A percentile compares a stretch with the other conserved stretches of the same genome.
phyloP scores from a whole-genome alignment of 768 basidiomycete species.

The Leccinum variicolor region DNA sequence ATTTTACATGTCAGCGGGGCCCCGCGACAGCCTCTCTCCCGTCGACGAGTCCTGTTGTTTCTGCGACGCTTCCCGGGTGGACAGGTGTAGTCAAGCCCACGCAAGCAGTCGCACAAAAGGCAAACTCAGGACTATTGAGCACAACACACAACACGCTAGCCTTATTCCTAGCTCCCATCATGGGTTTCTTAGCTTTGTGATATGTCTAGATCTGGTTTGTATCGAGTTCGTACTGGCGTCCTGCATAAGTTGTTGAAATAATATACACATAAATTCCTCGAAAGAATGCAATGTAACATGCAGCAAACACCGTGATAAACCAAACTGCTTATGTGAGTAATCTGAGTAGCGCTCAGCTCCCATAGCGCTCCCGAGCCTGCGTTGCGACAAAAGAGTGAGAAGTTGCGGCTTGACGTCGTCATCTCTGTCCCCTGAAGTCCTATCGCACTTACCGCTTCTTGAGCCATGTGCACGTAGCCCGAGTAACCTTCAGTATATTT shows the following conservation, averaged over 20 bases:
- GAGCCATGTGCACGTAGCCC: constrained; percentile 70
- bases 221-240: neutral
- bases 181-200: constrained; percentile 28
- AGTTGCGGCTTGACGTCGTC: constrained; percentile 13
- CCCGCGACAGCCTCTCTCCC: constrained; percentile 48
- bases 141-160: constrained; percentile 19
- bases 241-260: constrained; percentile 6
- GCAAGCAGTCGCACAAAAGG: constrained; percentile 14
- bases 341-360: constrained; percentile 22
- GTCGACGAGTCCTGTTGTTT: constrained; percentile 62
- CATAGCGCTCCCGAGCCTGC: constrained; percentile 36
- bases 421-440: constrained; percentile 21
- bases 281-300: constrained; percentile 12
- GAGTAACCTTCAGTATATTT: constrained; percentile 67
- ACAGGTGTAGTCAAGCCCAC: constrained; percentile 10
- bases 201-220: neutral
- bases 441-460: constrained; percentile 55
- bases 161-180: constrained; percentile 25
- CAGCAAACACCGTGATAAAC: constrained; percentile 11
- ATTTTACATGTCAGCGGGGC: constrained; percentile 73
- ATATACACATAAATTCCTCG: constrained; percentile 20
- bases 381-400: constrained; percentile 26
- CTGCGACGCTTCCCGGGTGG: constrained; percentile 50
- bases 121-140: constrained; percentile 17
- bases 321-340: constrained; percentile 11